Conservation (phyloP, 495 filamentous ascomycete genomes). For the Penicillium cinerascens region DNA sequence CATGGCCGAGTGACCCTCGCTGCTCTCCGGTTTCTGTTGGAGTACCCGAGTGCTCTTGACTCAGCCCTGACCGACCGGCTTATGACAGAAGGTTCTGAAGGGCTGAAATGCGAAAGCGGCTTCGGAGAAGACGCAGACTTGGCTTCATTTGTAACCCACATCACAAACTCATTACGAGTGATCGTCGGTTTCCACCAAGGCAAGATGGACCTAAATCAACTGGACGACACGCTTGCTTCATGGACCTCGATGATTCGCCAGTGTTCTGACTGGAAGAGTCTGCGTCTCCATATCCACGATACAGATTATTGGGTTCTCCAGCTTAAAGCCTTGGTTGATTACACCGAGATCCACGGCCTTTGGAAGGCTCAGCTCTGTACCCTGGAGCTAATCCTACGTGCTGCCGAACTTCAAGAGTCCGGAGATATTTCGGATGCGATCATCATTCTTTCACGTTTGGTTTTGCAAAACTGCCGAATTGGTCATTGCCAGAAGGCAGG, state of each 20-base stretch:
- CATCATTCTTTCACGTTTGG: slow-evolving; percentile 55
- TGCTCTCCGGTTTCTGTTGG: slow-evolving; percentile 38
- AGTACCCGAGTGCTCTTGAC: slow-evolving; percentile 34
- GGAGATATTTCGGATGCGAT: slow-evolving; percentile 55
- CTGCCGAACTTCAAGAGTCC: slow-evolving; percentile 49
- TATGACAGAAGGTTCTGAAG: slow-evolving; percentile 34
- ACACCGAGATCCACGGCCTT: slow-evolving; percentile 70
- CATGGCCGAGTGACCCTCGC: slow-evolving; percentile 43
- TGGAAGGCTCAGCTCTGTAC: slow-evolving; percentile 49
- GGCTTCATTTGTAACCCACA: slow-evolving; percentile 49
- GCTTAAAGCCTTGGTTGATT: slow-evolving; percentile 69
- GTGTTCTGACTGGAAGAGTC: slow-evolving; percentile 45
- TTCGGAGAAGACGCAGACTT: slow-evolving; percentile 55
- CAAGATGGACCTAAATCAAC: slow-evolving; percentile 39
- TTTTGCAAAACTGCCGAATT: slow-evolving; percentile 68
- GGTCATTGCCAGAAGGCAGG: slow-evolving; percentile 76
- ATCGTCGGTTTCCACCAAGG: slow-evolving; percentile 52
- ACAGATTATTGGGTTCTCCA: slow-evolving; percentile 55
- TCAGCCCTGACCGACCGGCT: slow-evolving; percentile 25
- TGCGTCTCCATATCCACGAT: slow-evolving; percentile 61
- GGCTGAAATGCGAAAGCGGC: slow-evolving; percentile 23
- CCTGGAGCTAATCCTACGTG: slow-evolving; percentile 47
- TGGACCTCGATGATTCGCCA: slow-evolving; percentile 35
- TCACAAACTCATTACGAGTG: slow-evolving; percentile 54
- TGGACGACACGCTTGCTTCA: slow-evolving; percentile 44